Percentiles rank a stretch among this genome's conserved stretches.
Evolutionary conservation across 2,329 filamentous ascomycete species (phyloP).

Genomic region (Trichoderma koningii): DNA sequence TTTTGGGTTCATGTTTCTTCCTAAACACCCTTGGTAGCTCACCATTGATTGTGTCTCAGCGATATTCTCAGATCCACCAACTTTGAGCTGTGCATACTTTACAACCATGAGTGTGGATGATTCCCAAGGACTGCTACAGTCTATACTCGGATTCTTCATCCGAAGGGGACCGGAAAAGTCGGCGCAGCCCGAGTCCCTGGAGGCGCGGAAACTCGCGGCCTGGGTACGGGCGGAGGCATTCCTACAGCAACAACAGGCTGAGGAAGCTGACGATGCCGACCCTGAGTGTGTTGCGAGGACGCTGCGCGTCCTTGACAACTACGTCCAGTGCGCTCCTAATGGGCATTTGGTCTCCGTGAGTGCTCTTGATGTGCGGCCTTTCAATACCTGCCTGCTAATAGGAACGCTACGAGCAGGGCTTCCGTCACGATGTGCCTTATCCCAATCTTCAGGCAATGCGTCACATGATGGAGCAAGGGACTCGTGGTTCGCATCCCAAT

Average conservation of each 20-base stretch:
- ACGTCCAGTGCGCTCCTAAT: not conserved
- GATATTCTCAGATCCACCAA: no score
- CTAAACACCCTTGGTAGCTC: not conserved
- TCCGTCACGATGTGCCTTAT: not conserved
- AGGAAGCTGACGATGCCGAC: not conserved
- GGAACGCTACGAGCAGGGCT: not conserved
- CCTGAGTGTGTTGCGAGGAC: not conserved
- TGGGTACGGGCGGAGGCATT: slow-evolving; percentile 11
- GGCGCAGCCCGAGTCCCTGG: not conserved
- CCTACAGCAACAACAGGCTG: not conserved
- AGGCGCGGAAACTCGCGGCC: not conserved
- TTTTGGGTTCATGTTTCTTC: not conserved
- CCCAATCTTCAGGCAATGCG: slow-evolving; percentile 18
- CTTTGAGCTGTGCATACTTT: not conserved
- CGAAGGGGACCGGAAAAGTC: slow-evolving; percentile 7
- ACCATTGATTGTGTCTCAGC: no score
- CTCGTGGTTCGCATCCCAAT: not conserved
- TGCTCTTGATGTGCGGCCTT: not conserved
- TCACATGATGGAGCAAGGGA: not conserved
- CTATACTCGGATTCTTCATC: not conserved
- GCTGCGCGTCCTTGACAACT: not conserved
- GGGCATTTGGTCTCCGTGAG: not conserved
- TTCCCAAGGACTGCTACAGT: not conserved
- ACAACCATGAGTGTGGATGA: slow-evolving; percentile 1
- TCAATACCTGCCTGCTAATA: not conserved